A percentile compares a stretch with the other conserved stretches of the same genome.
Conservation (phyloP, 2,329 filamentous ascomycete genomes). For the Penicillium griseofulvum region DNA sequence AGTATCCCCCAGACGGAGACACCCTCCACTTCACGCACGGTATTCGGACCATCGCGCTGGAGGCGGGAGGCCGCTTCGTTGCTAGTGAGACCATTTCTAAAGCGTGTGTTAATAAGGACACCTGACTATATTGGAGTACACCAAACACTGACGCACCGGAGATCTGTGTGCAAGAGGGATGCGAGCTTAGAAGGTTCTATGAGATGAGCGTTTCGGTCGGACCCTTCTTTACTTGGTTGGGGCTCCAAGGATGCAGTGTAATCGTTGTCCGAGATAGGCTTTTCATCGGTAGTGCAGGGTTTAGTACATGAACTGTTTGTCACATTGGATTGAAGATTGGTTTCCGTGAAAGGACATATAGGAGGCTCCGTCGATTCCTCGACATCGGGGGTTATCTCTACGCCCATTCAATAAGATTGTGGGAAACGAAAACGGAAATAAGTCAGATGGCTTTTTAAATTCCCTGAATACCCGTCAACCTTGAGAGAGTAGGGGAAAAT, state of each 20-base stretch:
- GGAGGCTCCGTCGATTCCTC: conserved; percentile 43
- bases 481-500: neutral
- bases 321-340: conserved; percentile 20
- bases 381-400: conserved; percentile 40
- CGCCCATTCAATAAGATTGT: conserved; percentile 40
- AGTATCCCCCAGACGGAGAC: conserved; percentile 73
- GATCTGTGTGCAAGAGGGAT: conserved; percentile 15
- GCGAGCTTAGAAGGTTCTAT: conserved; percentile 13
- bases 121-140: neutral
- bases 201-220: conserved; percentile 12
- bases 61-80: conserved; percentile 65
- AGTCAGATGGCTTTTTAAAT: conserved; percentile 1
- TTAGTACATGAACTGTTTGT: conserved; percentile 15
- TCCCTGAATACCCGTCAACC: neutral
- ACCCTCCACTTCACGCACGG: conserved; percentile 68
- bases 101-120: neutral
- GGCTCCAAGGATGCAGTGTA: conserved; percentile 5
- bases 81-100: conserved; percentile 60
- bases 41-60: conserved; percentile 65
- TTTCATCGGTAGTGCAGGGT: conserved; percentile 16
- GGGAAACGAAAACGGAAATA: neutral
- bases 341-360: conserved; percentile 36
- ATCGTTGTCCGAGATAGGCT: conserved; percentile 8
- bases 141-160: conserved; percentile 12
- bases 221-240: neutral